Conservation (phyloP, 805 yeast species). For the Wickerhamiella qilinensis region DNA sequence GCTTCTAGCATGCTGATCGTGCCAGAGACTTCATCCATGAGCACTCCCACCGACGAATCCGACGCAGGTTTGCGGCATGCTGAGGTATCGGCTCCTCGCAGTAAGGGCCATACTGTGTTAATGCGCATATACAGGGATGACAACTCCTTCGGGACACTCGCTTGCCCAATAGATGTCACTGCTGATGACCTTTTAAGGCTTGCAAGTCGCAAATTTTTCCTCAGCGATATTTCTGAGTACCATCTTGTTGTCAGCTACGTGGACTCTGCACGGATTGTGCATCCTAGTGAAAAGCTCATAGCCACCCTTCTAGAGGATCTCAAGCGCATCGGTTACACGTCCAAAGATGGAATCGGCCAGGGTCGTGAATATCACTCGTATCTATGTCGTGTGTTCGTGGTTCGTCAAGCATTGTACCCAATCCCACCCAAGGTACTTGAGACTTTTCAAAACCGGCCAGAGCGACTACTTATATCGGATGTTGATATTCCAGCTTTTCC, state of each 20-base stretch:
- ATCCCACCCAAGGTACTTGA: background rate
- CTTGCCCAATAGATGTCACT: constrained; percentile 63
- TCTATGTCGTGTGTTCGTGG: background rate
- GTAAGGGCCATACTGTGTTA: constrained; percentile 10
- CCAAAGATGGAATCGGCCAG: background rate
- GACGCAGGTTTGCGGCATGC: constrained; percentile 1
- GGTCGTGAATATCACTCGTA: background rate
- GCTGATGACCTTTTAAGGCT: constrained; percentile 56
- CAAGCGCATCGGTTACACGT: constrained; percentile 10
- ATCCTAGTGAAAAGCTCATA: constrained; percentile 7
- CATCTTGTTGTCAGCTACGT: constrained; percentile 9
- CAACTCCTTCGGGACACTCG: constrained; percentile 69
- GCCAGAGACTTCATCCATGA: background rate
- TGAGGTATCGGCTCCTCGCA: constrained; percentile 18
- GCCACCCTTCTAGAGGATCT: constrained; percentile 7
- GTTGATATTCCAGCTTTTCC: constrained; percentile 11
- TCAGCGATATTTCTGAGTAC: constrained; percentile 9
- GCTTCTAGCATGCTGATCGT: background rate
- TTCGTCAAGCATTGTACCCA: background rate
- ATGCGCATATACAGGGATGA: constrained; percentile 70
- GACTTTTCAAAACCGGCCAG: background rate
- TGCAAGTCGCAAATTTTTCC: constrained; percentile 53
- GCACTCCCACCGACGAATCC: background rate
- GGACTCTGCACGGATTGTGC: constrained; percentile 8
- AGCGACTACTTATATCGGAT: background rate